These are phyloP conservation scores for Penicillium pancosmium DNA, from an alignment of 495 filamentous ascomycete species.

Conservation along the genomic window DNA sequence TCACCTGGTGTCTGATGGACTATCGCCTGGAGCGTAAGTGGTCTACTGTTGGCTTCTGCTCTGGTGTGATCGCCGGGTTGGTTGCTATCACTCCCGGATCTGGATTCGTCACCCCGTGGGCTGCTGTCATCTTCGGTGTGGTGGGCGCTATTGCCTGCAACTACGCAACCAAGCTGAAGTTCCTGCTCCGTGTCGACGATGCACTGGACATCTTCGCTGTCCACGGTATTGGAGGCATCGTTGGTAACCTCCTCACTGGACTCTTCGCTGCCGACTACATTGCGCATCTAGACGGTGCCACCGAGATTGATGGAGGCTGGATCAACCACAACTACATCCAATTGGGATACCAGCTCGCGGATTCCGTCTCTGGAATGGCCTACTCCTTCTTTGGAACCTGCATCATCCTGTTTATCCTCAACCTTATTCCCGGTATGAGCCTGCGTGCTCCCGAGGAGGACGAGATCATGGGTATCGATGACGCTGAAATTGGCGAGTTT, in stretches of 20 bases:
- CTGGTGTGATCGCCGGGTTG: conserved; percentile 87
- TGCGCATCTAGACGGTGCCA: conserved; percentile 79
- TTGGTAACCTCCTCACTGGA: conserved; percentile 87
- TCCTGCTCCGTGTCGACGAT: conserved; percentile 82
- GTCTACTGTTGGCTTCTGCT: conserved; percentile 97
- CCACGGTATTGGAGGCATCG: conserved; percentile 82
- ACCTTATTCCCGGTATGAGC: conserved; percentile 79
- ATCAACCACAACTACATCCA: conserved; percentile 90
- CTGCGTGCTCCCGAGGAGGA: conserved; percentile 82
- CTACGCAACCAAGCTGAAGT: conserved; percentile 97
- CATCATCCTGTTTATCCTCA: conserved; percentile 85
- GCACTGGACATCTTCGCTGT: conserved; percentile 94
- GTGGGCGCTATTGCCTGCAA: conserved; percentile 85
- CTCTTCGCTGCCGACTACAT: conserved; percentile 95
- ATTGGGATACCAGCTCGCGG: conserved; percentile 84
- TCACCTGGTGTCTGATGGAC: conserved; percentile 95
- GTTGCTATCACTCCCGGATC: conserved; percentile 94
- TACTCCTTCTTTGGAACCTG: conserved; percentile 89
- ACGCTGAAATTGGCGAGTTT: conserved; percentile 96
- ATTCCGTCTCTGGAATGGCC: conserved; percentile 76
- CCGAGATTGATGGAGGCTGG: conserved; percentile 80
- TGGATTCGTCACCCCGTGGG: conserved; percentile 89
- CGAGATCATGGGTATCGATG: conserved; percentile 90
- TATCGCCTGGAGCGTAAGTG: conserved; percentile 94
- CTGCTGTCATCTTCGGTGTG: conserved; percentile 87